Evolutionary conservation across 164 flowering plant species (phyloP), one percentile per base, ranked within the genome.

Genomic region (Brasenia schreberi): DNA sequence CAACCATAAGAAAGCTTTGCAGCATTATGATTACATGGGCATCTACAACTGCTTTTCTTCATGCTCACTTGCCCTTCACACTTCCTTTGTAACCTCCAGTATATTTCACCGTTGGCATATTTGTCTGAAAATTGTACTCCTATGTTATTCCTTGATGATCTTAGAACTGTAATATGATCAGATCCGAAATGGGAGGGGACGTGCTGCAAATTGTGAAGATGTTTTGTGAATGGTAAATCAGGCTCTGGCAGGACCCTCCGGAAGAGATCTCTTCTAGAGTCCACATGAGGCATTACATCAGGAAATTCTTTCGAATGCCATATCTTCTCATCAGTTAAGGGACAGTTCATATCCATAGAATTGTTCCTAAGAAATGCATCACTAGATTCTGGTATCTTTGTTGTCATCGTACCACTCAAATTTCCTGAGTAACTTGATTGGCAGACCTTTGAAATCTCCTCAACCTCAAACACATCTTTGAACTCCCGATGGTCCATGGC

Each of bases 381-480:
- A 67, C 83, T 82, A 23, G 74, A 78, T 61, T 77, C 84, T 62
- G 75, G 70, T 5, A 71, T 63, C 67, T 73, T 76, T 18, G 77
- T 65, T 60, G 70, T 71, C 18, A 58, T 59, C 12, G 65, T 65
- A 45, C 66, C 69, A 63, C 64, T 79, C 17, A 61, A 61, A 67
- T 39, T 44, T 19, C 64, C 45, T 7, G 63, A 64, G 63, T 68
- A 58, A 42, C 65, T 56, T 18, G 64, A 39, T 56, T 64, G 76
- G 17, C 69, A 79, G 17, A 49, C 65, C 67, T 72, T 77, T 68
- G 78, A 43, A 42, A 81, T 19, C 63, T 82, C 87, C 19, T 66
- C 9, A 66, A 87, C 97, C 75, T 95, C 99, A 81, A 76, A 86
- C 43, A 89, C 96, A 81, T 94, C 93, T 80, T 91, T 91, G 76